A percentile compares a stretch with the other conserved stretches of the same genome.
phyloP scores from a whole-genome alignment of 306 rosid genomes.

The Arachis stenosperma region DNA sequence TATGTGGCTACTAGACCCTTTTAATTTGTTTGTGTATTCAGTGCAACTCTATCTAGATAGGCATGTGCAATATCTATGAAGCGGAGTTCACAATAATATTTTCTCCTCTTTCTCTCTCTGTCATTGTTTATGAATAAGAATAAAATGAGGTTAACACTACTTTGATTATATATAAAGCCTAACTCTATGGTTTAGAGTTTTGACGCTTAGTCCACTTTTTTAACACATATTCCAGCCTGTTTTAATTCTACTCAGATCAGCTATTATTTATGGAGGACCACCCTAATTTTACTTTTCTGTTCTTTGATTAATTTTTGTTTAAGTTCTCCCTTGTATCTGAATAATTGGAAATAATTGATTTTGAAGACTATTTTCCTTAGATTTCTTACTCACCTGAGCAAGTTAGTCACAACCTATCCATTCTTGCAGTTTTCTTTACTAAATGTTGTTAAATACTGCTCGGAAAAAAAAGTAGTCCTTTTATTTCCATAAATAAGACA shows the following conservation, averaged over 20 bases:
- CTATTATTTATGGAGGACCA: slow-evolving; percentile 50
- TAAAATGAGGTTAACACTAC: slow-evolving; percentile 40
- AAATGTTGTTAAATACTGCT: too few species aligned
- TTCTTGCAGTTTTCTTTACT: too few species aligned
- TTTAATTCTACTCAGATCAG: slow-evolving; percentile 44
- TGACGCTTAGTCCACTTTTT: slow-evolving; percentile 44
- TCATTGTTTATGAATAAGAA: slow-evolving; percentile 50
- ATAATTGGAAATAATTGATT: slow-evolving; percentile 25
- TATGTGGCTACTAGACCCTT: slow-evolving; percentile 46
- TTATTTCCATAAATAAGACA: too few species aligned
- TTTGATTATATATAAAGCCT: slow-evolving; percentile 57
- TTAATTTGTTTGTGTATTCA: slow-evolving; percentile 31
- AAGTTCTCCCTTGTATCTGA: slow-evolving; percentile 20
- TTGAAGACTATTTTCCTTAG: slow-evolving; percentile 9
- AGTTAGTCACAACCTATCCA: neutral
- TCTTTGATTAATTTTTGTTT: neutral
- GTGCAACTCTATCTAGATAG: slow-evolving; percentile 40
- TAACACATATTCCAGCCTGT: slow-evolving; percentile 55
- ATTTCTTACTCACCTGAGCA: neutral
- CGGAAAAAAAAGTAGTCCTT: too few species aligned
- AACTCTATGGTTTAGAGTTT: slow-evolving; percentile 53
- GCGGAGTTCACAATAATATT: slow-evolving; percentile 41
- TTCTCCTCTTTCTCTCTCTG: slow-evolving; percentile 22
- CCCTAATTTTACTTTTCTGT: slow-evolving; percentile 30
- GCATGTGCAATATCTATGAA: slow-evolving; percentile 56